Evolutionary conservation across 306 rosid species (phyloP), one percentile per base, ranked within the genome.

Genomic region (Luffa aegyptiaca): DNA sequence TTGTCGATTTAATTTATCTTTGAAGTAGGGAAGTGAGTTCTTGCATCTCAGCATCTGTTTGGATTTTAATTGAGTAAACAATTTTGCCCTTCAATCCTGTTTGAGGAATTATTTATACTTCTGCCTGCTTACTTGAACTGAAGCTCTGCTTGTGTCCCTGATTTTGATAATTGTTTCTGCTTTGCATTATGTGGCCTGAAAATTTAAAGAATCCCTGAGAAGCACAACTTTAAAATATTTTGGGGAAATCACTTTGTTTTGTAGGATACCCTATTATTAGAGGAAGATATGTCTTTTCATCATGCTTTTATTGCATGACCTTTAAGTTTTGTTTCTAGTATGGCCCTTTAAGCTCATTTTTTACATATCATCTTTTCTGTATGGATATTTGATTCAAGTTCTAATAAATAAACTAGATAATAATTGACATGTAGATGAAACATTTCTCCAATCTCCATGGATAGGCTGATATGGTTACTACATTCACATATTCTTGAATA

Each of bases 51-150:
- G 52, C 75, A 70, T 72, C 61, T 51, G 8, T 33, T 74, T 74
- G 61, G 46, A 33, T 74, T 33, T 31, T 48, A 82, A 68, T 11
- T 81, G 35, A 70, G 76, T 77, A 8, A 75, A 75, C 46, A 48
- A 16, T 48, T 72, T 31, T 72, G 59, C 21, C 10, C 59, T 5
- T 46, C 57, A 72, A 72, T 21, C 58, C 13, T 72, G 42, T 71
- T 71, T 46, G 41, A 71, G 57, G 58, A 71, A 11, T 46, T 71
- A 26, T 46, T 46, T 46, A 21, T 71, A 12, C 17, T 71, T 65
- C 18, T 21, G 17, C 18, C 5, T 45, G 9, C 57, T 46, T 45
- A 5, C 76, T 16, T 11, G 55, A 64, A 8, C 8, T 11, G 55
- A 64, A 8, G 26, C 35, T 18, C 51, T 41, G 33, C 17, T 17